These are phyloP conservation scores for Yueomyces sp. DNA, from an alignment of 805 yeast genomes.

Conservation along the genomic window DNA sequence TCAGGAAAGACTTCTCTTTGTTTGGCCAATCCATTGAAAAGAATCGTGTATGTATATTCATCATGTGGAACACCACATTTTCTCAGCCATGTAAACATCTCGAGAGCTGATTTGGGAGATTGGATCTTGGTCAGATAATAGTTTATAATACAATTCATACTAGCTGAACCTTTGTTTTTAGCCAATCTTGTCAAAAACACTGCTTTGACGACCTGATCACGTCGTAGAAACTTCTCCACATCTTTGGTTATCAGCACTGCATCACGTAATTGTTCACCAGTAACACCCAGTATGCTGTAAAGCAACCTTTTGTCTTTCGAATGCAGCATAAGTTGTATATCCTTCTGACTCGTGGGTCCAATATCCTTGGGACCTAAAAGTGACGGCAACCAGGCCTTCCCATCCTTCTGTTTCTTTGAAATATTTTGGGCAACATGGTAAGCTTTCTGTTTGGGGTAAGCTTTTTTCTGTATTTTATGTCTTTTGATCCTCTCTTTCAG, in stretches of 20 bases:
- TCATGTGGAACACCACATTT: slow-evolving; percentile 48
- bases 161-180: slow-evolving; percentile 38
- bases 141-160: slow-evolving; percentile 47
- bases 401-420: slow-evolving; percentile 1
- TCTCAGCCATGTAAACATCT: slow-evolving; percentile 39
- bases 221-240: slow-evolving; percentile 35
- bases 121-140: slow-evolving; percentile 31
- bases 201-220: slow-evolving; percentile 42
- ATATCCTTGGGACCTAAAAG: slow-evolving; percentile 6
- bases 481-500: slow-evolving; percentile 8
- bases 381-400: slow-evolving; percentile 9
- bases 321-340: slow-evolving; percentile 19
- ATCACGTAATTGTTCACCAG: slow-evolving; percentile 43
- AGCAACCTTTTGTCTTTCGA: slow-evolving; percentile 33
- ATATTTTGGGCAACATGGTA: slow-evolving; percentile 8
- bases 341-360: slow-evolving; percentile 27
- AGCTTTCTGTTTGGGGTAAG: slow-evolving; percentile 19
- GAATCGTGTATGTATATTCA: slow-evolving; percentile 32
- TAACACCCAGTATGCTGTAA: slow-evolving; percentile 44
- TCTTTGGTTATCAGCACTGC: slow-evolving; percentile 43
- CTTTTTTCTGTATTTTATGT: slow-evolving; percentile 13
- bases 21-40: slow-evolving; percentile 33
- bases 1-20: slow-evolving; percentile 19
- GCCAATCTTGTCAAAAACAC: slow-evolving; percentile 36
- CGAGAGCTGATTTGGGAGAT: slow-evolving; percentile 35